Evolutionary conservation across 2,329 filamentous ascomycete species (phyloP), one percentile per base, ranked within the genome.

Genomic region (Stachybotrys chartarum): DNA sequence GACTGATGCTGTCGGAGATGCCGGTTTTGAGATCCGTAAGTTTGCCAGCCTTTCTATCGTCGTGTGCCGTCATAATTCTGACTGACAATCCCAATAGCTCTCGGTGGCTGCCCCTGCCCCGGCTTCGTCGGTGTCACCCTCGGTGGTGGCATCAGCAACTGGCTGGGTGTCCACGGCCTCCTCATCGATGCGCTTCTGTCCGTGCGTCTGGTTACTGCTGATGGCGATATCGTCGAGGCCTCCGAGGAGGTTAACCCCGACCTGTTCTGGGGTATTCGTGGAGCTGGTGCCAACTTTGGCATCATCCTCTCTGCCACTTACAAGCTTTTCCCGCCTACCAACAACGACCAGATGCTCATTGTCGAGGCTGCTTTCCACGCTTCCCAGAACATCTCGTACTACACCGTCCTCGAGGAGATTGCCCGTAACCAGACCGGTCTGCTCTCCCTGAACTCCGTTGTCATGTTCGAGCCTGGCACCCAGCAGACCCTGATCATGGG

Each of bases 261-360:
- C 54, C 65, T 80, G 1, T 80, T 78, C 64, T 78, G 73, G 72
- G 78, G 77, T 17, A 64, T 80, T 6, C 71, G 75, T 18, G 78
- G 78, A 7, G 78, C 76, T 0, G 77, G 78, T 6, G 64, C 70
- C 10, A 73, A 72, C 52, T 76, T 78, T 55, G 75, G 72, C 5
- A 68, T 76, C n/a, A 71, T 71, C 1, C 72, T 32, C 31, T 52
- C 50, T 35, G 50, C 50, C 16, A 52, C 50, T 11, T 52, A 42
- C 17, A 17, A 24, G 35, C 31, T 52, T n/a, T 32, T n/a, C 31
- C 50, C 50, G 17, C 50, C 14, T 8, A 44, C 32, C 17, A 52
- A 52, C 35, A 42, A 44, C 32, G 50, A 14, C 18, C 32, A 52
- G 16, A 42, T 42, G n/a, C 18, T 44, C 2, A 18, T 24, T 18